Evolutionary conservation across 2,329 filamentous ascomycete species (phyloP).

Genomic region (Geoglossum cookeanum): DNA sequence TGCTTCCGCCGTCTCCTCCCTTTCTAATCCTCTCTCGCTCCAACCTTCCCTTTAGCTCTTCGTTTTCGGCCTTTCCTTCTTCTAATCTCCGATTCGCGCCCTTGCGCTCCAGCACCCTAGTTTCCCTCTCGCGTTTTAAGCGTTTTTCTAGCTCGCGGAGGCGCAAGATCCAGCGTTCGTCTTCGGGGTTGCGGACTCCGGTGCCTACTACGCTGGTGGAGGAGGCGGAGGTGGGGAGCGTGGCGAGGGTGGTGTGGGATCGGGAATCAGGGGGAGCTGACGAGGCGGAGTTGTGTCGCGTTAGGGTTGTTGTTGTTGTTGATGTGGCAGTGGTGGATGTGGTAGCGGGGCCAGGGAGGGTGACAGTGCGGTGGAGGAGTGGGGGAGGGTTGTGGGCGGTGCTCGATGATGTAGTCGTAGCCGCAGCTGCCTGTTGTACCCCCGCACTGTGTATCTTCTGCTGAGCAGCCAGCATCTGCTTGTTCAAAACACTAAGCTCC

Average conservation of each 20-base stretch:
- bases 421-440: constrained; percentile 12
- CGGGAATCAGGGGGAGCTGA: not conserved
- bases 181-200: constrained; percentile 19
- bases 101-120: constrained; percentile 61
- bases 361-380: not conserved
- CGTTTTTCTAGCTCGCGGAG: constrained; percentile 75
- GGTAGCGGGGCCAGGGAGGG: constrained; percentile 12
- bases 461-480: not conserved
- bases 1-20: constrained; percentile 3
- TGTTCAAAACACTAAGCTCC: constrained; percentile 43
- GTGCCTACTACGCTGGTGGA: constrained; percentile 33
- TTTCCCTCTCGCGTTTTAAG: constrained; percentile 79
- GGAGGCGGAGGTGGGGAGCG: constrained; percentile 32
- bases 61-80: constrained; percentile 55
- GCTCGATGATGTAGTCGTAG: constrained; percentile 17
- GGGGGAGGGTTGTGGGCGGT: not conserved
- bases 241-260: constrained; percentile 4
- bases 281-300: constrained; percentile 34
- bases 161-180: constrained; percentile 51
- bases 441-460: not conserved
- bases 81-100: constrained; percentile 66
- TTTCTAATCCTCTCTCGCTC: constrained; percentile 33
- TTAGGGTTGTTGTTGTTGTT: constrained; percentile 16
- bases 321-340: constrained; percentile 19
- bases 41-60: constrained; percentile 45